phyloP scores from a whole-genome alignment of 1,284 basidiomycete genomes.

The Cutaneotrichosporon spelunceum region DNA sequence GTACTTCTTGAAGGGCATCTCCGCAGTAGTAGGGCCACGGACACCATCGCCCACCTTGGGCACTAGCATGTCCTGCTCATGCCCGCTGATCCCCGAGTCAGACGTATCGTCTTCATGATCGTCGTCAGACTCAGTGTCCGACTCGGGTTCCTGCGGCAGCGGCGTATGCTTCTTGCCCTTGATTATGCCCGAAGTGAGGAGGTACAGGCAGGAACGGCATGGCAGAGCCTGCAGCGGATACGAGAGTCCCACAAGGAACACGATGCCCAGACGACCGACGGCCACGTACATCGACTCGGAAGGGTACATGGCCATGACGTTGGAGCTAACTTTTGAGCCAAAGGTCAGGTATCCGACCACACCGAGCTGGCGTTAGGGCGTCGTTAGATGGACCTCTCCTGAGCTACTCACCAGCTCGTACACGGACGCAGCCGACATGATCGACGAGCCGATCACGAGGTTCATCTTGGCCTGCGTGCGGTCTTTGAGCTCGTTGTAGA shows the following conservation, averaged over 20 bases:
- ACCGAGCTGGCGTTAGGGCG: conserved; percentile 17
- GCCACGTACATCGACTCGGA: conserved; percentile 85
- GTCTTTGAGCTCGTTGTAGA: conserved; percentile 84
- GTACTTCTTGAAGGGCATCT: conserved; percentile 73
- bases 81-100: conserved; percentile 19
- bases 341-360: conserved; percentile 85
- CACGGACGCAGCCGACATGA: conserved; percentile 71
- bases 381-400: neutral
- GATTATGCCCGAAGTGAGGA: conserved; percentile 57
- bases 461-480: conserved; percentile 84
- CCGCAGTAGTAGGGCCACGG: conserved; percentile 55
- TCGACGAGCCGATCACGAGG: conserved; percentile 76
- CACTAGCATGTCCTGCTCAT: conserved; percentile 44
- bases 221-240: conserved; percentile 93
- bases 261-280: conserved; percentile 87
- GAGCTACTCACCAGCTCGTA: conserved; percentile 60
- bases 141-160: conserved; percentile 28
- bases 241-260: conserved; percentile 81
- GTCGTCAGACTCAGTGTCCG: conserved; percentile 14
- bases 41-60: conserved; percentile 55
- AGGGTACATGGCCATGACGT: conserved; percentile 78
- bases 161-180: conserved; percentile 28
- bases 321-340: conserved; percentile 80
- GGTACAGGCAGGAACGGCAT: conserved; percentile 87
- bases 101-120: conserved; percentile 22